Evolutionary conservation across 192 early-diverging fungal genomes (phyloP), one percentile per base, ranked within the genome.

Genomic region (Podila epigama): DNA sequence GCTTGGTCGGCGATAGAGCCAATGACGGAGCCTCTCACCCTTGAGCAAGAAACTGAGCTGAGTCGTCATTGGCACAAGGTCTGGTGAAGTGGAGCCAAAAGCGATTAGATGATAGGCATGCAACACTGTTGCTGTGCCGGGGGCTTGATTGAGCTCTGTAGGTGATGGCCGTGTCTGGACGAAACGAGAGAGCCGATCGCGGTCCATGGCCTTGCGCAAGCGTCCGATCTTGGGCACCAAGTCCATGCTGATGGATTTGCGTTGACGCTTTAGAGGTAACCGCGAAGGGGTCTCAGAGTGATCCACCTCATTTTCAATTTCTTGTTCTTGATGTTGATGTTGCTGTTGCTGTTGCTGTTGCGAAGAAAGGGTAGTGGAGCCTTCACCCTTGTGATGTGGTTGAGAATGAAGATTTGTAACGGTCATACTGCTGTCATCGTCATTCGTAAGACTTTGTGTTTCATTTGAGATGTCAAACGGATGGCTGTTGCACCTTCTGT

Each of bases 141-240:
- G 68, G 8, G 68, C 62, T 40, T 57, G 59, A 11, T 70, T 63
- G 37, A 70, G 53, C 33, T 70, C 68, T 20, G 59, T 20, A 1
- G 68, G 68, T 4, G 68, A 63, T n/a, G 68, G 68, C 18, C 68
- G 68, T 27, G 55, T 62, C 34, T 70, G 68, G 11, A 70, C 59
- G 0, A 70, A 42, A 10, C 68, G 68, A 0, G 68, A 70, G 32
- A 70, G 68, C 2, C 68, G 68, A 22, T 70, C 68, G 8, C 60
- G 52, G 44, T 63, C 60, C 60, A 70, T 70, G 35, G 68, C 59
- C 16, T 48, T 53, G 2, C 68, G 60, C 11, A 70, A 35, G 40
- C 56, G 60, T 41, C 63, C 60, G 35, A 70, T 63, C 54, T 70
- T 70, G 20, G 68, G 68, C 33, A 70, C 60, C 1, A 70, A 33